Evolutionary conservation across 1,139 yeast species (phyloP), one percentile per base, ranked within the genome.

Genomic region (Saccharomyces hybrid): DNA sequence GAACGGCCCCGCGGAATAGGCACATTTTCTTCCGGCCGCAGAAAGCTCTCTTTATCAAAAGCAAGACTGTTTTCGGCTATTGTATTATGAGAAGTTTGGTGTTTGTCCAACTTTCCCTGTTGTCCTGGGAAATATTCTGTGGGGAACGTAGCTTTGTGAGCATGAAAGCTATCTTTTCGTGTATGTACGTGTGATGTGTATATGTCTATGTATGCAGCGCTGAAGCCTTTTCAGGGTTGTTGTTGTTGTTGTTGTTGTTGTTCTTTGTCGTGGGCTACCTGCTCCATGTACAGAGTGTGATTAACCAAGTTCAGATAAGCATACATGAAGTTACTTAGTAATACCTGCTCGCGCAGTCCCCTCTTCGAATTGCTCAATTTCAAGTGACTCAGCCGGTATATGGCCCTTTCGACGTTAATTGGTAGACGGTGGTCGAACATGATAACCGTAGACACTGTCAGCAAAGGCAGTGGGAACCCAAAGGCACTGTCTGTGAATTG

Each of bases 291-390:
- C 61, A 86, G 75, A 8, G 90, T 84, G 63, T 90, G 97, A 70
- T 91, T 95, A 56, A 91, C 96, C 71, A 91, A 76, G 67, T 90
- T 91, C 75, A 91, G 78, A 71, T 91, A 91, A 0, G 97, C 95
- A 68, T 91, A 91, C 98, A 91, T 91, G 78, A 91, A 91, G 70
- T 91, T 91, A 52, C 96, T 87, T 61, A 91, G 73, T 52, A 91
- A 71, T 4, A 91, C 98, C 68, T 91, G 98, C 67, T 91, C 97
- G 38, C 89, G 78, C 56, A 91, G 75, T 13, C 95, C 93, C 54
- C 97, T 75, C 65, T 89, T 86, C 1, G 97, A 95, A 67, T 91
- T 93, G 38, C 97, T 96, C 61, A 91, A 76, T 69, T 91, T 91
- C 69, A 91, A 75, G 70, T 91, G 98, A 34, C 96, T 86, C 57